Base-by-base conservation (phyloP, 495 filamentous ascomycete species). In the Achaetomiella virescens region DNA sequence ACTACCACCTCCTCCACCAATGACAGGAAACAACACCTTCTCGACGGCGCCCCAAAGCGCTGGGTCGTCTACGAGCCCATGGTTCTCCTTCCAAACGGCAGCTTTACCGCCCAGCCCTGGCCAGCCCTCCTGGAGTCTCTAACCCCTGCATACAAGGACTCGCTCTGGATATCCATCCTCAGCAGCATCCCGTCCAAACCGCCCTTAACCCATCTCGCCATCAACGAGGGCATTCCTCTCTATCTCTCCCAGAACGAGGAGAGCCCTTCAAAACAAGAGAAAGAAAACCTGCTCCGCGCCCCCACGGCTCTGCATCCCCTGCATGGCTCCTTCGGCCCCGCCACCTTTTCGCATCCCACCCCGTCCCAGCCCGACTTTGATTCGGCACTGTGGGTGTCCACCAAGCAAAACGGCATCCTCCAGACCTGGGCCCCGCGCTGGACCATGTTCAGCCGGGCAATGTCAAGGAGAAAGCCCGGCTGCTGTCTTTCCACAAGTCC, bases 371-470 rank as follows among this genome's bases (percentile, higher is more conserved):
- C 60, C 0, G 84, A 90, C 60, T 83, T 89, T 45, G 55, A 70
- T 12, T 41, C 62, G 14, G 85, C 88, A 0, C 84, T 95, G 60
- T 97, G 90, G 89, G 83, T 82, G 4, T 80, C 80, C 0, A 78
- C 83, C 6, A 80, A 74, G 22, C 91, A 96, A 65, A 88, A 92
- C 64, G 84, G 84, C 9, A 86, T 97, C 48, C 64, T 70, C n/a
- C 91, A 97, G 70, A 84, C 77, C 27, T 97, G 91, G 91, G 84
- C 90, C 4, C 91, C 91, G 14, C 70, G 82, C 0, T 88, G 89
- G 71, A 95, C 89, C 14, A 96, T 97, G 91, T 97, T 97, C 66
- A 87, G 82, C 7, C 78, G 89, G 1, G 91, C 9, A 96, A 96
- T 63, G 71, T 95, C 45, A 84, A 79, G n/a, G 91, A 97, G 70